Evolutionary conservation across 169 alveolate species (phyloP), one percentile per base, ranked within the genome.

Genomic region (Cryptosporidium felis): DNA sequence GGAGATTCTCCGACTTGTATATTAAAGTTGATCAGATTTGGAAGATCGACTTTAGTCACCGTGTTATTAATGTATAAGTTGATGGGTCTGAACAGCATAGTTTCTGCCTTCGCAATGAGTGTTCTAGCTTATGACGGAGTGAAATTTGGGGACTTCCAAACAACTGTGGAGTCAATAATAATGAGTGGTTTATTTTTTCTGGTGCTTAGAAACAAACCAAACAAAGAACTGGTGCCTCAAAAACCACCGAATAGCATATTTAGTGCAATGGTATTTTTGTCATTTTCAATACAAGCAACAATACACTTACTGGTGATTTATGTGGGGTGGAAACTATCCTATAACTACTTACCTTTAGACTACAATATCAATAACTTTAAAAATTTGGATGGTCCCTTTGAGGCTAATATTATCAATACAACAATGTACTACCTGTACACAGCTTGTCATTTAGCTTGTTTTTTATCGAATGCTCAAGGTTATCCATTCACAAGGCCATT

Each of bases 121-220:
- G 97, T 97, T 45, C 92, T 97, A 44, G 96, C 98, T 58, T 89
- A 96, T 28, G 98, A 97, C 89, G 99, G 99, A 1, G 98, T 97
- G 2, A 97, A 97, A 90, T 94, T 97, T 88, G 96, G 99, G 41
- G 99, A 98, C 88, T 92, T 95, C n/a, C 97, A 98, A 91, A 90
- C 98, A 5, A 96, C 99, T 12, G 62, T 92, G 23, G 95, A 92
- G 49, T 90, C 95, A 30, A 88, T 93, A 18, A 16, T 74, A n/a
- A 74, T 74, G 85, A 74, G 85, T 56, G 65, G 60, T 34, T 23
- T 74, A 23, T 74, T 74, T 59, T 74, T 74, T 34, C 41, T 74
- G 12, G 66, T 74, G 14, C 56, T 74, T 8, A 21, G 42, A 74
- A 74, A 74, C 14, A 74, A 74, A 38, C 85, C 85, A 53, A 21